A percentile compares a stretch with the other conserved stretches of the same genome.
These are phyloP conservation scores for Colletotrichum sp. DNA, from an alignment of 2,329 filamentous ascomycete species.

Conservation along the genomic window DNA sequence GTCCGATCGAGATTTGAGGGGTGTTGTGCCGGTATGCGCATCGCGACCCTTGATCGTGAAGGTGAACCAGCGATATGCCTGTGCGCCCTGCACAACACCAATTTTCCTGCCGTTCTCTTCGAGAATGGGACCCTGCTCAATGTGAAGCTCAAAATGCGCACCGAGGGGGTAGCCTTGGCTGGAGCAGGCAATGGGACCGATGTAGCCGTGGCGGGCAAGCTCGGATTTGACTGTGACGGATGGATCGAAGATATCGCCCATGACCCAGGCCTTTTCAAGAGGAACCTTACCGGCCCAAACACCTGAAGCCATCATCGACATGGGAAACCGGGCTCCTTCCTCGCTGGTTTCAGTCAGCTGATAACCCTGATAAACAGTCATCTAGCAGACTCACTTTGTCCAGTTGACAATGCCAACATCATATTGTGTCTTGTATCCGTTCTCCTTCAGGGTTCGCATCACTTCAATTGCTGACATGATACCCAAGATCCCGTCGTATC, in stretches of 20 bases:
- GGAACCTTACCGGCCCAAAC: conserved; percentile 77
- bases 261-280: conserved; percentile 61
- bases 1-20: conserved; percentile 69
- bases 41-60: conserved; percentile 71
- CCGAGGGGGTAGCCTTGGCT: conserved; percentile 56
- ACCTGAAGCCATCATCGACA: conserved; percentile 75
- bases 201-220: conserved; percentile 73
- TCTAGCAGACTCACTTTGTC: conserved; percentile 62
- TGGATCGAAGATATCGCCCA: conserved; percentile 51
- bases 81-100: conserved; percentile 74
- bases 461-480: conserved; percentile 77
- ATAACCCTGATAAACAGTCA: too few relatives aligned
- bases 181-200: conserved; percentile 52
- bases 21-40: conserved; percentile 78
- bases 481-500: conserved; percentile 81
- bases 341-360: conserved; percentile 54
- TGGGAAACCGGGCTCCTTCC: conserved; percentile 81
- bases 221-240: conserved; percentile 41
- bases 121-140: conserved; percentile 82
- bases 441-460: conserved; percentile 70
- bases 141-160: conserved; percentile 84
- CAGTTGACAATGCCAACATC: conserved; percentile 79
- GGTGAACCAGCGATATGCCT: conserved; percentile 78
- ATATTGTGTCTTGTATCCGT: conserved; percentile 70
- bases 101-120: conserved; percentile 68